Conservation (phyloP, 2,329 filamentous ascomycete genomes). For the Microdochium trichocladiopsis region DNA sequence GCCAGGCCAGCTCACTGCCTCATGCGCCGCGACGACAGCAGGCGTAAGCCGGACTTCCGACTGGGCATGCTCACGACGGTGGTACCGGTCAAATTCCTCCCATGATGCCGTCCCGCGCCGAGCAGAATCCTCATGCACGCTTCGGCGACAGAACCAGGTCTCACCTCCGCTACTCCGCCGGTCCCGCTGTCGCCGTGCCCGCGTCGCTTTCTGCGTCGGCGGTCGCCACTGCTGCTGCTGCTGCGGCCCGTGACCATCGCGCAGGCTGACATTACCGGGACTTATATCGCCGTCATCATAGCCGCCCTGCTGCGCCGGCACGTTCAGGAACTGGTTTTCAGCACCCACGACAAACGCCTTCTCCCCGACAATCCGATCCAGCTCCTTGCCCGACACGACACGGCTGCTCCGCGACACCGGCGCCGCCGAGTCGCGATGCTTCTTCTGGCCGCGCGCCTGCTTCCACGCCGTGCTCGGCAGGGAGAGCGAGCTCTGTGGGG, state of each 20-base stretch:
- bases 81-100: conserved; percentile 53
- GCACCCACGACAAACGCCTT: conserved; percentile 8
- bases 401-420: conserved; percentile 47
- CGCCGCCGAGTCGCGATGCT: conserved; percentile 39
- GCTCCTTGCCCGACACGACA: conserved; percentile 34
- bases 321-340: conserved; percentile 19
- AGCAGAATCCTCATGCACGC: conserved; percentile 48
- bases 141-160: conserved; percentile 58
- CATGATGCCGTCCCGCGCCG: conserved; percentile 49
- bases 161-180: conserved; percentile 25
- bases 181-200: not conserved
- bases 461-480: conserved; percentile 35
- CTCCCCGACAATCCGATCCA: conserved; percentile 20
- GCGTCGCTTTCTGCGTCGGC: not conserved
- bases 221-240: conserved; percentile 3
- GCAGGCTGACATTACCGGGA: not conserved
- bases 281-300: conserved; percentile 2
- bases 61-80: conserved; percentile 50
- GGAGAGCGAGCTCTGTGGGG: conserved; percentile 26
- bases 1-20: conserved; percentile 38
- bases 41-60: conserved; percentile 54
- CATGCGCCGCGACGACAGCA: conserved; percentile 39
- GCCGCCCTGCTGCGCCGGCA: not conserved
- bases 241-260: conserved; percentile 1
- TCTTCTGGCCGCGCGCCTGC: conserved; percentile 41